phyloP scores from a whole-genome alignment of 768 basidiomycete species.

The Mycena galopus region DNA sequence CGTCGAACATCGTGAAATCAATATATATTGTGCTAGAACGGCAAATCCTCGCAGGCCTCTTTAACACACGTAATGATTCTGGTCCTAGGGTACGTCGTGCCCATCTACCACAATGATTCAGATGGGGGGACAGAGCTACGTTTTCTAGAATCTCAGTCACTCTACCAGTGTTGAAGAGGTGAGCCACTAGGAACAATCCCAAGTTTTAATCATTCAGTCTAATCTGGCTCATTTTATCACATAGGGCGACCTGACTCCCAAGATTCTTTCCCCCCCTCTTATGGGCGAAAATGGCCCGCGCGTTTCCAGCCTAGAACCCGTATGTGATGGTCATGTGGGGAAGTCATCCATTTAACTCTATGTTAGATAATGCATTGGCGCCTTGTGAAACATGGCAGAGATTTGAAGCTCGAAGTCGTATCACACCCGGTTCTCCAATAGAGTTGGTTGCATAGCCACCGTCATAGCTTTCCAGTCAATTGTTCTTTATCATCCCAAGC shows the following conservation, averaged over 20 bases:
- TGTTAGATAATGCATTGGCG: not conserved
- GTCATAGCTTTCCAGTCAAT: no score
- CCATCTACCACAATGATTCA: not conserved
- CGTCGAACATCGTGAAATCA: not conserved
- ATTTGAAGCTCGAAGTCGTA: slow-evolving; percentile 2
- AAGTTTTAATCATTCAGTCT: no score
- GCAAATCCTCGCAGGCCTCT: not conserved
- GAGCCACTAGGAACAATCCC: no score
- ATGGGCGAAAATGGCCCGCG: not conserved
- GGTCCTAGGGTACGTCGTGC: not conserved
- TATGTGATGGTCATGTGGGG: not conserved
- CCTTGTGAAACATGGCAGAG: not conserved
- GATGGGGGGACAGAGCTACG: not conserved
- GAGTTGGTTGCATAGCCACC: no score
- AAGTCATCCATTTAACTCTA: not conserved
- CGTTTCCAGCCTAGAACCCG: not conserved
- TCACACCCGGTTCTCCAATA: no score
- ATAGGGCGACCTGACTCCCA: not conserved
- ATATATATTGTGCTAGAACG: not conserved
- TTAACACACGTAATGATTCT: not conserved
- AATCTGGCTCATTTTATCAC: not conserved
- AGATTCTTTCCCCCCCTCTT: not conserved
- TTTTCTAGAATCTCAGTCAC: no score
- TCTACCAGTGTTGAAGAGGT: no score
- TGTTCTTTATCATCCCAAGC: no score